Percentiles rank a stretch among this genome's conserved stretches.
These are phyloP conservation scores for Tarenaya hassleriana DNA, from an alignment of 345 rosid genomes.

Conservation along the genomic window DNA sequence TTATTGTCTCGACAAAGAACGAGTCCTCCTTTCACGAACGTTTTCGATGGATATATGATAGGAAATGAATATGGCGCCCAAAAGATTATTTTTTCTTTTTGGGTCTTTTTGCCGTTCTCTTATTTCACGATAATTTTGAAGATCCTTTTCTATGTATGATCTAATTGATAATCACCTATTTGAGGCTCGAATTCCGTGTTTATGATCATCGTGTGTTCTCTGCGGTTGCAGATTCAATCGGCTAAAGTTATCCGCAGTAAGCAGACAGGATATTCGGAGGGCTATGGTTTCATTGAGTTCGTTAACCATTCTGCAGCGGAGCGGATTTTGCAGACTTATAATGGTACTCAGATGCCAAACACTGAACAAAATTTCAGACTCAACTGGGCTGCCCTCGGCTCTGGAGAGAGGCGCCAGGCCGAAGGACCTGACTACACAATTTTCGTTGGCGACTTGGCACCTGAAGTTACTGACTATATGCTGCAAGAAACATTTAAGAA, in stretches of 20 bases:
- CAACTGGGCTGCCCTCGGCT: constrained; percentile 86
- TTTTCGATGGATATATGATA: background rate
- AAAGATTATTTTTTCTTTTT: background rate
- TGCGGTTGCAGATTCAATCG: constrained; percentile 40
- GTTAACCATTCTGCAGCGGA: constrained; percentile 61
- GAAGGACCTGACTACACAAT: constrained; percentile 79
- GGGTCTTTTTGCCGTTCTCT: background rate
- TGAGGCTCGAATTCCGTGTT: background rate
- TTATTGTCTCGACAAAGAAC: background rate
- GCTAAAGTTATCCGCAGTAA: constrained; percentile 87
- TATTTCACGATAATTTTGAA: background rate
- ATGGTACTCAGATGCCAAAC: constrained; percentile 74
- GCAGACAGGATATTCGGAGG: constrained; percentile 61
- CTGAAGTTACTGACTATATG: constrained; percentile 75
- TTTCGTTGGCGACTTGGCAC: constrained; percentile 89
- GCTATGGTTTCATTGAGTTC: constrained; percentile 92
- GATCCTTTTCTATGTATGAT: background rate
- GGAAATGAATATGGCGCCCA: too few species aligned
- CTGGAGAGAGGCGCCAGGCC: constrained; percentile 84
- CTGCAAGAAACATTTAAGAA: constrained; percentile 71
- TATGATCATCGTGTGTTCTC: background rate
- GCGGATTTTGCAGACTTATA: constrained; percentile 64
- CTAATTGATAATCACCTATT: background rate
- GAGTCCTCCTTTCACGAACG: background rate
- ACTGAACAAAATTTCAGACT: constrained; percentile 71